phyloP scores from a whole-genome alignment of 2,329 filamentous ascomycete genomes.

The Monilinia laxa region DNA sequence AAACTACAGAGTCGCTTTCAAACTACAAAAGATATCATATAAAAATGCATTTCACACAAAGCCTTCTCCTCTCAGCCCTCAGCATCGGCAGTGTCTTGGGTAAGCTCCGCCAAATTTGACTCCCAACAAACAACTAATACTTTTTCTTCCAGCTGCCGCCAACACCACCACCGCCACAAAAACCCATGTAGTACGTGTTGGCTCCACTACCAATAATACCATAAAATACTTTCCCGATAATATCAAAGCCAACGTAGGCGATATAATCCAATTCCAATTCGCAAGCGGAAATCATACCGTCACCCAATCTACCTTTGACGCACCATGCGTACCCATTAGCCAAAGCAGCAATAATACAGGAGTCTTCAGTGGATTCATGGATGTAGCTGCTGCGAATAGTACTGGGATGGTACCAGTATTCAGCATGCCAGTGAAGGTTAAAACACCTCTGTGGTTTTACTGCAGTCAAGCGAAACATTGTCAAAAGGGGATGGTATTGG shows the following conservation, averaged over 20 bases:
- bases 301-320: constrained; percentile 72
- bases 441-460: constrained; percentile 75
- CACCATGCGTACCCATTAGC: constrained; percentile 64
- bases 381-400: constrained; percentile 54
- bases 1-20: constrained; percentile 32
- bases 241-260: constrained; percentile 61
- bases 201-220: constrained; percentile 45
- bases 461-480: constrained; percentile 75
- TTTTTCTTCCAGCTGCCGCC: background rate
- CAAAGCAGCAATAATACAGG: constrained; percentile 50
- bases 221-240: constrained; percentile 65
- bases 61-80: constrained; percentile 35
- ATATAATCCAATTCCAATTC: constrained; percentile 68
- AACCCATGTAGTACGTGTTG: constrained; percentile 64
- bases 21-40: constrained; percentile 27
- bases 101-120: constrained; percentile 25
- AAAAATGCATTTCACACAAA: constrained; percentile 41
- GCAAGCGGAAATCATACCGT: constrained; percentile 72
- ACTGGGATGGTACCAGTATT: constrained; percentile 60
- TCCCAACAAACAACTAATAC: constrained; percentile 1
- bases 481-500: constrained; percentile 47
- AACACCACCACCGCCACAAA: constrained; percentile 41
- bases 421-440: constrained; percentile 67
- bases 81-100: constrained; percentile 38
- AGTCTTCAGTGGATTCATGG: constrained; percentile 68